A percentile compares a stretch with the other conserved stretches of the same genome.
Evolutionary conservation across 1,284 basidiomycete genomes (phyloP).

Genomic region (Rhodofomes roseus): DNA sequence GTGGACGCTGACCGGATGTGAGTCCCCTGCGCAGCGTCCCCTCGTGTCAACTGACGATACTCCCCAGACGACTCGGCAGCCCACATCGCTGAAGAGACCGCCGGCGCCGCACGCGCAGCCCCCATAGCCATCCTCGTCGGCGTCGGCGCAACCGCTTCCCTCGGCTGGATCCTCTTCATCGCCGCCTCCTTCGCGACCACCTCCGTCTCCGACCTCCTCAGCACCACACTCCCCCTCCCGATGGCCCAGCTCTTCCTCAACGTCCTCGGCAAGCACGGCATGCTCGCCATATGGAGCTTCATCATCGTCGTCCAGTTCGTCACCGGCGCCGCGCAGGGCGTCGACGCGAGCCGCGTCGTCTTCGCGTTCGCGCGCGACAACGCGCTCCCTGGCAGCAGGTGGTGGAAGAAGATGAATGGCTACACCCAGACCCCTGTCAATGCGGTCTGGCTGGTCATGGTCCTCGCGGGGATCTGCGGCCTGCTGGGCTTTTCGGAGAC

Average conservation of each 20-base stretch:
- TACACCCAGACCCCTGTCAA: constrained; percentile 66
- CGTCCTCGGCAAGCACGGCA: constrained; percentile 62
- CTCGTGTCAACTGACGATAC: not conserved
- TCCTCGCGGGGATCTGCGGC: constrained; percentile 52
- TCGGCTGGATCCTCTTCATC: constrained; percentile 65
- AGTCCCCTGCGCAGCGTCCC: constrained; percentile 17
- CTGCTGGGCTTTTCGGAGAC: constrained; percentile 62
- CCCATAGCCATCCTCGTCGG: constrained; percentile 75
- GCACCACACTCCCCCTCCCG: constrained; percentile 51
- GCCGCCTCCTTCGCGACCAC: constrained; percentile 61
- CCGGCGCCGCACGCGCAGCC: constrained; percentile 62
- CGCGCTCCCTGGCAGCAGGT: constrained; percentile 66
- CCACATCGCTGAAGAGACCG: constrained; percentile 74
- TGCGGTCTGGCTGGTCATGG: constrained; percentile 73
- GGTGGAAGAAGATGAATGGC: constrained; percentile 59
- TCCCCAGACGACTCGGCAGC: constrained; percentile 72
- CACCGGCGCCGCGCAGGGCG: constrained; percentile 70
- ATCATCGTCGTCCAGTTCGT: constrained; percentile 71
- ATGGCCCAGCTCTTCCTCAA: constrained; percentile 72
- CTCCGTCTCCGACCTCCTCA: constrained; percentile 51
- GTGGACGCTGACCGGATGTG: constrained; percentile 79
- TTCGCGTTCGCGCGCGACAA: constrained; percentile 74
- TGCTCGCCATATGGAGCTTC: constrained; percentile 67
- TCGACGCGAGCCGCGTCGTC: constrained; percentile 71
- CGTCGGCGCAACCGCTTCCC: constrained; percentile 52